Percentiles rank a stretch among this genome's conserved stretches.
Evolutionary conservation across 345 rosid genomes (phyloP).

Genomic region (Pugionium dolabratum): DNA sequence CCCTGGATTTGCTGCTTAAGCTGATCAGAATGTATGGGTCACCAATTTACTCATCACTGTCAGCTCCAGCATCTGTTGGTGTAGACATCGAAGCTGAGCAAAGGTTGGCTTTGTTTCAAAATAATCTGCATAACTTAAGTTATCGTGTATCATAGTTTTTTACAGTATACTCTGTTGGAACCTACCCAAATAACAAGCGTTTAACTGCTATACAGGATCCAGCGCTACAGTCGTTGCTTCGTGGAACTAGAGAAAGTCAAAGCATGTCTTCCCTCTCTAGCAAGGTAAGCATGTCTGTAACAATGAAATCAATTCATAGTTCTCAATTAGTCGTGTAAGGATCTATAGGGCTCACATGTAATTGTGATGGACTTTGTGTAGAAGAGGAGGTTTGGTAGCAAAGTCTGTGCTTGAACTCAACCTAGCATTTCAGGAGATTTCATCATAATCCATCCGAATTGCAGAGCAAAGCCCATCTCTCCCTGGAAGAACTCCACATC

Average conservation of each 20-base stretch:
- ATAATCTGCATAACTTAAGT: background rate
- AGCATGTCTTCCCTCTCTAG: slow-evolving; percentile 57
- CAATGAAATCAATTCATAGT: background rate
- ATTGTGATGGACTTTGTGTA: slow-evolving; percentile 33
- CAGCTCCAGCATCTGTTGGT: slow-evolving; percentile 83
- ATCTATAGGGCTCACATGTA: slow-evolving; percentile 19
- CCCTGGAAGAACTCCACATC: slow-evolving; percentile 10
- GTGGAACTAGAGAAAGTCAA: slow-evolving; percentile 90
- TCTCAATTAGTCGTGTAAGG: background rate
- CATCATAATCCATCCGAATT: slow-evolving; percentile 36
- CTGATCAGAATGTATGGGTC: slow-evolving; percentile 82
- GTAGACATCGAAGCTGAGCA: slow-evolving; percentile 98
- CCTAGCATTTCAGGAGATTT: slow-evolving; percentile 78
- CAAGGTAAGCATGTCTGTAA: slow-evolving; percentile 43
- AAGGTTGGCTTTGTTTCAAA: slow-evolving; percentile 51
- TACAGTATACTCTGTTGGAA: background rate
- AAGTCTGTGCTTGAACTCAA: slow-evolving; percentile 83
- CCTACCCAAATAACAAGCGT: slow-evolving; percentile 13
- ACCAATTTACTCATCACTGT: slow-evolving; percentile 71
- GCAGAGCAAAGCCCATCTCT: slow-evolving; percentile 25
- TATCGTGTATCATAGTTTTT: background rate
- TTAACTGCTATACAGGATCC: slow-evolving; percentile 52
- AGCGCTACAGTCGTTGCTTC: slow-evolving; percentile 83
- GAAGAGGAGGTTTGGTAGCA: slow-evolving; percentile 92
- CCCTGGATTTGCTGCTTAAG: slow-evolving; percentile 83